Evolutionary conservation across 75 land plant genomes (phyloP), one percentile per base, ranked within the genome.

Genomic region (Pinus taeda): DNA sequence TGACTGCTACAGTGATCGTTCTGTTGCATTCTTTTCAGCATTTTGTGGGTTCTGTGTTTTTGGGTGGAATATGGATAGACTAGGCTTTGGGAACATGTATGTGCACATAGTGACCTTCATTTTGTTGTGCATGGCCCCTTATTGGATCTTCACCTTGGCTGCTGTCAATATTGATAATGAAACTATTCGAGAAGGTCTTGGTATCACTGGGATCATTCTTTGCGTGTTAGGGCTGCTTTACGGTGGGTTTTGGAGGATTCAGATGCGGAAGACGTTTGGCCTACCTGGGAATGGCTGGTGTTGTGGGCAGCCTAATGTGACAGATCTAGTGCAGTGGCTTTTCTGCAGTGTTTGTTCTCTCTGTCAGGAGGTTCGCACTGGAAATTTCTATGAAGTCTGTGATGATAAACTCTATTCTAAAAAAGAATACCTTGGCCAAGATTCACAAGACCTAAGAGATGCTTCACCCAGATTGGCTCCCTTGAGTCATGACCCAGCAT

Each of bases 21-120:
- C 81, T 15, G 57, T 85, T 24, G 78, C 90, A 4, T 88, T 78
- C 58, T 82, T 90, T 4, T 85, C 98, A 15, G 81, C 86, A 15
- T 81, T 89, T 64, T 93, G 92, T 70, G 75, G 85, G 39, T 84
- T 86, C 39, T 93, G 98, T 77, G 92, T 95, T 21, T 88, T 93
- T 81, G 98, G 98, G 21, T 95, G 93, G 90, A 95, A 95, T 80
- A 89, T 95, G 92, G 98, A 93, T 56, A 87, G 98, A 77, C 86
- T 95, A 24, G 98, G 98, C 0, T 90, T 95, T 73, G 98, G 98
- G 36, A 95, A 95, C 85, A 90, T 93, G 88, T 95, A 88, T 71
- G 94, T 95, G 57, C 98, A 95, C 74, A 88, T 85, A 75, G 82
- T 82, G 15, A 95, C 98, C 61, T 95, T 95, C 83, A 22, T 93